Evolutionary conservation across 2,329 filamentous ascomycete species (phyloP).

Genomic region (Parastagonospora avenae): DNA sequence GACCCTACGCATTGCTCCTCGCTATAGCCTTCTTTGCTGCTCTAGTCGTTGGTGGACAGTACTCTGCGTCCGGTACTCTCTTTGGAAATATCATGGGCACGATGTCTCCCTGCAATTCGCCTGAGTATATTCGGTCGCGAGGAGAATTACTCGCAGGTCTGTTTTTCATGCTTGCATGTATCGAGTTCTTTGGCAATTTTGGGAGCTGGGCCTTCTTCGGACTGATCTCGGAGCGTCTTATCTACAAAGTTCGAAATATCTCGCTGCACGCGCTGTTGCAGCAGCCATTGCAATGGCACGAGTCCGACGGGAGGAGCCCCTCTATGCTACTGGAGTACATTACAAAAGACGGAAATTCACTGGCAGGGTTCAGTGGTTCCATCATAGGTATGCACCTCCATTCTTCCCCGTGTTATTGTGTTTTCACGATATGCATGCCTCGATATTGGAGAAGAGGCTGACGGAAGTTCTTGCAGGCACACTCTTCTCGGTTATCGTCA

Average conservation of each 20-base stretch:
- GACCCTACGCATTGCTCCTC: constrained; percentile 53
- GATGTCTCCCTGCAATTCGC: constrained; percentile 59
- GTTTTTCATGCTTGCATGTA: constrained; percentile 64
- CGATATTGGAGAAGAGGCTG: neutral
- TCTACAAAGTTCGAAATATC: constrained; percentile 67
- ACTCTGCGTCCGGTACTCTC: constrained; percentile 62
- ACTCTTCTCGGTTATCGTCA: constrained; percentile 69
- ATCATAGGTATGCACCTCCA: constrained; percentile 56
- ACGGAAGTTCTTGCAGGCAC: constrained; percentile 50
- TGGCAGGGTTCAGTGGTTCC: constrained; percentile 72
- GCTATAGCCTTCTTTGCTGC: constrained; percentile 57
- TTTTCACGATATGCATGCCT: neutral
- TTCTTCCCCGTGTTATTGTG: neutral
- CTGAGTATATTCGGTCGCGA: constrained; percentile 53
- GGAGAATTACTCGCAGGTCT: constrained; percentile 63
- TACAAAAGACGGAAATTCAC: constrained; percentile 69
- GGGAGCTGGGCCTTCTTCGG: constrained; percentile 65
- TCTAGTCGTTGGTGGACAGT: constrained; percentile 61
- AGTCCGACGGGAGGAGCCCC: constrained; percentile 66
- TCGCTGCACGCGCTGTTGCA: constrained; percentile 69
- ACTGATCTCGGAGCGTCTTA: constrained; percentile 65
- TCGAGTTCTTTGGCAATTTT: constrained; percentile 66
- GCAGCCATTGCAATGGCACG: constrained; percentile 74
- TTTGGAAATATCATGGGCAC: constrained; percentile 66
- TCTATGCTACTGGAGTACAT: constrained; percentile 69